A percentile compares a stretch with the other conserved stretches of the same genome.
phyloP scores from a whole-genome alignment of 73 alveolate species.

The Paramecium sonneborni region DNA sequence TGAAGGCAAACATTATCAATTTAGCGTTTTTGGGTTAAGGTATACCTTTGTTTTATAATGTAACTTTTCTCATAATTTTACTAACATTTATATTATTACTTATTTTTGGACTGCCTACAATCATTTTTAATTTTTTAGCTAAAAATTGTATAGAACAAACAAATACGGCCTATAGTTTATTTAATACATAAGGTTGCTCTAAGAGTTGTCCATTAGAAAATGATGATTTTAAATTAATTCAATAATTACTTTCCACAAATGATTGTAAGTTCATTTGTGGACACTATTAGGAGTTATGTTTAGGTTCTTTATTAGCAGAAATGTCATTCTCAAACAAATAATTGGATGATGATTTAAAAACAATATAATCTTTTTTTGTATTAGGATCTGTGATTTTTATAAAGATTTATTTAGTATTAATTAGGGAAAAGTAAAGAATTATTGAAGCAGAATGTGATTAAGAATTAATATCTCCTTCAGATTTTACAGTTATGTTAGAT shows the following conservation, averaged over 20 bases:
- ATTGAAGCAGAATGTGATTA: constrained; percentile 10
- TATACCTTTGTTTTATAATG: background rate
- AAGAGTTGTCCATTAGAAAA: background rate
- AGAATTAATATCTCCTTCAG: constrained; percentile 9
- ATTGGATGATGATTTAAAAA: background rate
- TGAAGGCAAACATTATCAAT: background rate
- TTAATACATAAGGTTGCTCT: background rate
- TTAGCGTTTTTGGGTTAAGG: background rate
- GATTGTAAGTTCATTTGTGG: background rate
- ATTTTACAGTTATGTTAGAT: background rate
- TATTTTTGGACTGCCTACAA: background rate
- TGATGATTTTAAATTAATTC: background rate
- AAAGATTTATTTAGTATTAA: background rate
- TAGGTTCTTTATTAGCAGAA: background rate
- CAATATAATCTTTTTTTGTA: background rate
- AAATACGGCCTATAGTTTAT: background rate
- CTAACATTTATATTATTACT: background rate
- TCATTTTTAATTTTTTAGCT: background rate
- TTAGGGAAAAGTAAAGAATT: background rate
- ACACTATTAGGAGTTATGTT: background rate
- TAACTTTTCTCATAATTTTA: background rate
- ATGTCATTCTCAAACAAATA: background rate
- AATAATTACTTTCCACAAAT: background rate
- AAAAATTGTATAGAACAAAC: background rate
- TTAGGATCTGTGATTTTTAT: constrained; percentile 1